Base-by-base conservation (phyloP, 1,284 basidiomycete genomes). In the Pisolithus thermaeus region DNA sequence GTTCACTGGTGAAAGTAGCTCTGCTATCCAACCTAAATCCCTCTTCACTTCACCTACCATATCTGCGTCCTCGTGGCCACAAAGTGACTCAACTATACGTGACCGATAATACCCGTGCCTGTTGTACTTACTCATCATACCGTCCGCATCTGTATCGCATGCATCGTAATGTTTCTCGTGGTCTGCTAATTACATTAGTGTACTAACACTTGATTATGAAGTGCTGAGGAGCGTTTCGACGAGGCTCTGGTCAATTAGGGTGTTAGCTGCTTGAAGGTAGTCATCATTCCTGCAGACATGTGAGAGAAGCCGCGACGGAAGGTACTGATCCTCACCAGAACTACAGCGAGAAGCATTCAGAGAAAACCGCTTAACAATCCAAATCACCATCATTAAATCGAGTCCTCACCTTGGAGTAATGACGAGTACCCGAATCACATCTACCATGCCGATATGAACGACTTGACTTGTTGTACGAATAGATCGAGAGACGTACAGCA, bases 381-480 rank as follows among this genome's bases (percentile, higher is more conserved):
- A 14, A 35, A 35, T 14, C 32, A 35, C 12, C n/a, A 46, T 23
- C 6, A 1, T 16, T 16, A 12, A 3, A 22, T 43, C 5, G n/a
- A 12, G 9, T 3, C 14, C 78, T 41, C 54, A 90, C 87, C 78
- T 93, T 95, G 52, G 90, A 92, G 67, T 93, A 91, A 75, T 94
- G 91, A 52, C 91, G 73, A 49, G 71, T 81, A 1, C 91, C 92
- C 12, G 89, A 90, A 68, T 94, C 91, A 61, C 91, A 92, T 48
- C 88, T 91, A 47, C 6, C n/a, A 18, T 38, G 5, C 7, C 2
- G 6, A 39, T n/a, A 42, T 42, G 23, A 23, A 7, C n/a, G 39
- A 59, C 11, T 57, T 30, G 23, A 44, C 12, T 27, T 32, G 7
- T 23, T 40, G 30, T 4, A 16, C 4, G 1, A 14, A 16, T 27